Percentiles rank a stretch among this genome's conserved stretches.
Conservation (phyloP, 1,284 basidiomycete genomes). For the Leucoagaricus sp. region DNA sequence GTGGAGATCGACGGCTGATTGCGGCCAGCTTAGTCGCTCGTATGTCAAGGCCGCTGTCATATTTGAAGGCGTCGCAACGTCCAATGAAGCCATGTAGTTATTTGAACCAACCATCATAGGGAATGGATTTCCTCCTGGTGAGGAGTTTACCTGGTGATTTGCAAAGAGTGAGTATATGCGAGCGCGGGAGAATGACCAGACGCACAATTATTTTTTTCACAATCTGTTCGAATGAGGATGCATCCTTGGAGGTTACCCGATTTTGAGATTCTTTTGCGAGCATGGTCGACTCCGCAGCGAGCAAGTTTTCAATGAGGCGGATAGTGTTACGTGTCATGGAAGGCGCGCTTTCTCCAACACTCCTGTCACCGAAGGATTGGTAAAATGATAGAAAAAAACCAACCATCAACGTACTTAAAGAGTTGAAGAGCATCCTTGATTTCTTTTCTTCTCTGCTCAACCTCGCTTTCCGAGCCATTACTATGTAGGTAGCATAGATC, state of each 20-base stretch:
- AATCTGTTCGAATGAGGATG: not conserved
- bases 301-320: slow-evolving; percentile 6
- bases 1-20: not conserved
- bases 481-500: slow-evolving; percentile 7
- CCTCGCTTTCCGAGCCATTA: not conserved
- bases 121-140: not conserved
- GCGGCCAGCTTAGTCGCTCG: not conserved
- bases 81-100: slow-evolving; percentile 1
- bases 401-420: slow-evolving; percentile 1
- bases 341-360: not conserved
- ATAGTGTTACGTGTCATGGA: slow-evolving; percentile 5
- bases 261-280: not conserved
- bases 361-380: not conserved
- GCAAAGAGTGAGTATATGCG: not conserved
- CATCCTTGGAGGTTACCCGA: not conserved
- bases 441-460: slow-evolving; percentile 3
- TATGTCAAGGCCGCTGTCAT: not conserved
- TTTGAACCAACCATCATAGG: not conserved
- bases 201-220: slow-evolving; percentile 12
- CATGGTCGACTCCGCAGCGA: slow-evolving; percentile 2
- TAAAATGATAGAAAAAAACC: too few species aligned
- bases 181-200: not conserved
- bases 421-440: not conserved
- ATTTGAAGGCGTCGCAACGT: not conserved
- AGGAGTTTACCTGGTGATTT: slow-evolving; percentile 1